phyloP scores from a whole-genome alignment of 306 rosid species.

The Vigna nakashimae region DNA sequence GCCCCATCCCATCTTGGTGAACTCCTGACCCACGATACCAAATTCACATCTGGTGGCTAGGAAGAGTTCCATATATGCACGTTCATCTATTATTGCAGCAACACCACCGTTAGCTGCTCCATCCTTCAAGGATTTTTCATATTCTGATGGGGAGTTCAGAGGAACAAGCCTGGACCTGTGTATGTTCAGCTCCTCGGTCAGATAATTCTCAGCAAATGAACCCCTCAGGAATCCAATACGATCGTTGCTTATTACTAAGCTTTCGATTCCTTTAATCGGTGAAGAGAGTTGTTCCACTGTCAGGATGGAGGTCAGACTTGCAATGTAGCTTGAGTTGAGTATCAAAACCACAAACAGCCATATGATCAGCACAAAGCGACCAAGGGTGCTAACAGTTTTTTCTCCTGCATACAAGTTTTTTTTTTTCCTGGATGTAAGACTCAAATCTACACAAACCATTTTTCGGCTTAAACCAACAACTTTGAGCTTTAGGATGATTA shows the following conservation, averaged over 20 bases:
- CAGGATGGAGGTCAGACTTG: conserved; percentile 83
- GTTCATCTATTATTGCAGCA: conserved; percentile 74
- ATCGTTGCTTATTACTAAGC: conserved; percentile 51
- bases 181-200: conserved; percentile 63
- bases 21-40: conserved; percentile 82
- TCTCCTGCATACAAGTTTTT: conserved; percentile 55
- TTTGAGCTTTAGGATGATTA: too few relatives aligned
- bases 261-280: conserved; percentile 72
- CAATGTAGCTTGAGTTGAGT: conserved; percentile 82
- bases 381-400: conserved; percentile 74
- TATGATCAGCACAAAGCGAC: conserved; percentile 72
- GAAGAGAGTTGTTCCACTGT: conserved; percentile 80
- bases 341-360: conserved; percentile 87
- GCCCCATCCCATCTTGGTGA: conserved; percentile 93
- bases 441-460: too few relatives aligned
- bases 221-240: conserved; percentile 77
- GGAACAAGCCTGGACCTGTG: conserved; percentile 71
- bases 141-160: conserved; percentile 56
- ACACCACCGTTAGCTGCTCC: conserved; percentile 78
- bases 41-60: conserved; percentile 69
- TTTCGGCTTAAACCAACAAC: too few relatives aligned
- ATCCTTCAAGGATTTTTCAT: conserved; percentile 62
- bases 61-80: conserved; percentile 77
- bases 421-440: too few relatives aligned
- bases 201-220: conserved; percentile 65